Evolutionary conservation across 2,329 filamentous ascomycete species (phyloP), one percentile per base, ranked within the genome.

Genomic region (Venturiaceae sp.): DNA sequence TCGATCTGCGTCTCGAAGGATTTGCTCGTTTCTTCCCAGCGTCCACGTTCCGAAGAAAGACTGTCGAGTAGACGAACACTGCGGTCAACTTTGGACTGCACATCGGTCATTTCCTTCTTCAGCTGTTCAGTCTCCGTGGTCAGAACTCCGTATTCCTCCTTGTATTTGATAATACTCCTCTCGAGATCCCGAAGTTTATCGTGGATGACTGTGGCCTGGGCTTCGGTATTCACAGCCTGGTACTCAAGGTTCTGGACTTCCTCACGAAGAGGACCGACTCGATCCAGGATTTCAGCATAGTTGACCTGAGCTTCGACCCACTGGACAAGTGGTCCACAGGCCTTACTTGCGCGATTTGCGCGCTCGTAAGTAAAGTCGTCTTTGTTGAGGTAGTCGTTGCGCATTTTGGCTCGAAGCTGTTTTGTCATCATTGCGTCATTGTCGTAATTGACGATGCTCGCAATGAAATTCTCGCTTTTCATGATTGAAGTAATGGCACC

Each of bases 1-100:
- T 89, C 88, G 70, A 99, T 97, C 71, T 99, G 94, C 2, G 92
- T 95, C 72, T 97, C 92, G 71, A 99, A 99, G 0, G 92, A 96
- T 75, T 88, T 95, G 81, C 94, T 99, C 65, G 92, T 92, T 67
- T 92, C 90, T 69, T 99, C 94, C 94, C 94, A 99, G 68, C 94
- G 86, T 39, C 82, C 83, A 72, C 92, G 84, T 76, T 99, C 94
- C 4, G 92, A 96, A 8, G 94, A 95, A 64, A 99, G 78, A 74
- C 92, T 96, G 74, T 96, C 92, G 21, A 99, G 85, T 53, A 99
- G 80, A 67, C 91, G 87, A 62, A 96, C 90, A 76, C 92, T 97
- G 69, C 94, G 87, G 71, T 97, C 90, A 58, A 99, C 94, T 81
- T 99, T 99, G 79, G 92, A 96, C 73, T 99, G 88, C 7, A 99